phyloP scores from a whole-genome alignment of 1,284 basidiomycete species.

The Exobasidium rhododendri region DNA sequence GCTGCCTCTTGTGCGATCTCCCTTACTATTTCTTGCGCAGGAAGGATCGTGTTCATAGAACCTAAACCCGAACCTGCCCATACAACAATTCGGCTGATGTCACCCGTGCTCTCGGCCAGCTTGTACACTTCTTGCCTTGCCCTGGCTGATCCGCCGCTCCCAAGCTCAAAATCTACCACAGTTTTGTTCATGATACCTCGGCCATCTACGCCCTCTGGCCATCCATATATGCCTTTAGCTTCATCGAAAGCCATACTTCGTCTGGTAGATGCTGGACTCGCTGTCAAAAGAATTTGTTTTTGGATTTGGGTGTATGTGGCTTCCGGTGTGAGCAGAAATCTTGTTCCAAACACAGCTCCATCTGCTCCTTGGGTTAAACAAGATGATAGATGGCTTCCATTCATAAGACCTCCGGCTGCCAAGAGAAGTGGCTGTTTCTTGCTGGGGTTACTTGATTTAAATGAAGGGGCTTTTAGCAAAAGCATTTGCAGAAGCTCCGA shows the following conservation, averaged over 20 bases:
- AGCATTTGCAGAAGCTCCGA: conserved; percentile 21
- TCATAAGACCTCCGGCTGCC: conserved; percentile 43
- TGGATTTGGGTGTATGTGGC: conserved; percentile 37
- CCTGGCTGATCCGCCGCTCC: conserved; percentile 20
- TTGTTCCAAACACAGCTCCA: conserved; percentile 47
- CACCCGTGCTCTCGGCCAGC: conserved; percentile 32
- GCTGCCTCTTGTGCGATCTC: conserved; percentile 15
- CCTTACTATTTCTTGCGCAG: conserved; percentile 29
- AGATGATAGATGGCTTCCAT: conserved; percentile 33
- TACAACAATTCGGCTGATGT: conserved; percentile 38
- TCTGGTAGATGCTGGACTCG: conserved; percentile 18
- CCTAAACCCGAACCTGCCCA: conserved; percentile 52
- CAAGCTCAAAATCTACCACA: conserved; percentile 40
- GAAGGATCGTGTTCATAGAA: conserved; percentile 27
- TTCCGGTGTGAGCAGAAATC: conserved; percentile 48
- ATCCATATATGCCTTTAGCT: conserved; percentile 44
- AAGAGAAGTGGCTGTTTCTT: conserved; percentile 31
- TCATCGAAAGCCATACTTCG: conserved; percentile 50
- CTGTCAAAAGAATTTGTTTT: conserved; percentile 38
- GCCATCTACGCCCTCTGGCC: conserved; percentile 49
- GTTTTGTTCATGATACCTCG: conserved; percentile 42
- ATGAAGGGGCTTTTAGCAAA: background rate
- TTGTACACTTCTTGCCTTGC: conserved; percentile 39
- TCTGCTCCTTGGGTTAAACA: conserved; percentile 43
- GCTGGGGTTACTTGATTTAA: conserved; percentile 14